Conservation (phyloP, 2,329 filamentous ascomycete species). For the Salinomyces thailandicus region DNA sequence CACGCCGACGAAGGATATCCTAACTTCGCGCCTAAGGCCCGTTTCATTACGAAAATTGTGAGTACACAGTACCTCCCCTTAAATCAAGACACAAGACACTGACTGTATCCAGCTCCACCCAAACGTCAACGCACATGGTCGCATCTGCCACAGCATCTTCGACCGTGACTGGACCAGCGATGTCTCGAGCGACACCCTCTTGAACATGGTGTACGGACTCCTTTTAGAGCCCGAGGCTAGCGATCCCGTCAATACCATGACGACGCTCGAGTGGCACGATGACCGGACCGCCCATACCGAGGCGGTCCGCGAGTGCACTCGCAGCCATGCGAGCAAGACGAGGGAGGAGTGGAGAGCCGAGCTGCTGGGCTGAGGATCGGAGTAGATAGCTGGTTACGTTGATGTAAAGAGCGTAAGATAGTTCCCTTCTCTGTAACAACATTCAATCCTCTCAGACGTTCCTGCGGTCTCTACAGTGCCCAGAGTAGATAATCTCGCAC, state of each 20-base stretch:
- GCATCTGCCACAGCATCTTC: slow-evolving; percentile 29
- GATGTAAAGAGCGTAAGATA: no score
- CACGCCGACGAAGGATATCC: slow-evolving; percentile 30
- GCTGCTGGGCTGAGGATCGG: no score
- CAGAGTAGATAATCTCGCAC: no score
- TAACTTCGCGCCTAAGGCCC: slow-evolving; percentile 24
- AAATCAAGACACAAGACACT: no score
- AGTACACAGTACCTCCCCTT: no score
- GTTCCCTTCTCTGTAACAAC: no score
- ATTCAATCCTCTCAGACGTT: no score
- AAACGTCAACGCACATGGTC: slow-evolving; percentile 29
- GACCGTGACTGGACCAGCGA: slow-evolving; percentile 29
- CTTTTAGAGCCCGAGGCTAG: slow-evolving; percentile 25
- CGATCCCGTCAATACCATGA: slow-evolving; percentile 25
- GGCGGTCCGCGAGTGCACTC: slow-evolving; percentile 20
- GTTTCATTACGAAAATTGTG: slow-evolving; percentile 30
- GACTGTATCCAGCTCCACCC: no score
- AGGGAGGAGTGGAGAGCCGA: slow-evolving; percentile 21
- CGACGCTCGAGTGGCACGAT: slow-evolving; percentile 25
- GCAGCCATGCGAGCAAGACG: slow-evolving; percentile 23
- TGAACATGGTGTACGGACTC: slow-evolving; percentile 27
- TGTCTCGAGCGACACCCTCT: slow-evolving; percentile 23
- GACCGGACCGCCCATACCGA: slow-evolving; percentile 26
- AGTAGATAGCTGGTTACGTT: no score
- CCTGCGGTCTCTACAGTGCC: no score